Percentiles rank a stretch among this genome's conserved stretches.
Evolutionary conservation across 225 moss, liverwort and hornwort genomes (phyloP).

Genomic region (Ulota crispa): DNA sequence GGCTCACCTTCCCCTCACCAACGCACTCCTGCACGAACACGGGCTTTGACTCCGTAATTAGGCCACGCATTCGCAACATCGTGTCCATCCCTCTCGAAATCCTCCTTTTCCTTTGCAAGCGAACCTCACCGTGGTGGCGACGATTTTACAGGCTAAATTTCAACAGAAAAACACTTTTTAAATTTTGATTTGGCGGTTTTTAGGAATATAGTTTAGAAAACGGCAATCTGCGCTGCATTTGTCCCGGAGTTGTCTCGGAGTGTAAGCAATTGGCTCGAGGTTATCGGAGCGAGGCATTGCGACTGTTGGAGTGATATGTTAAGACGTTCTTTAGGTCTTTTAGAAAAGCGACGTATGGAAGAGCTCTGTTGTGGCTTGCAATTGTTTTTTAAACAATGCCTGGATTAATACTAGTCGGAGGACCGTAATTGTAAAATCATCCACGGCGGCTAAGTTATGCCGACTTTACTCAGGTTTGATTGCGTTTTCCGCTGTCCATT

Average conservation of each 20-base stretch:
- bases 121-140: background rate
- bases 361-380: background rate
- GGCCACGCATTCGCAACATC: too few relatives aligned
- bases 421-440: background rate
- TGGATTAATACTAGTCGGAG: conserved; percentile 1
- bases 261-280: background rate
- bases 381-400: background rate
- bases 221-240: background rate
- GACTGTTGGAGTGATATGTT: background rate
- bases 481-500: background rate
- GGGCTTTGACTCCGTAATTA: conserved; percentile 4
- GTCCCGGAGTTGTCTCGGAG: background rate
- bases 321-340: background rate
- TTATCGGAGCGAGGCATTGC: background rate
- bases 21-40: background rate
- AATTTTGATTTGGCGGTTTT: background rate
- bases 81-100: background rate
- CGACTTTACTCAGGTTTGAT: background rate
- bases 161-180: too few relatives aligned
- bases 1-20: conserved; percentile 8
- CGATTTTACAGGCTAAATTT: background rate
- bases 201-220: background rate
- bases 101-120: background rate
- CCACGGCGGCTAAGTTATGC: background rate
- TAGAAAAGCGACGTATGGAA: background rate